These are phyloP conservation scores for Calonectria crousiana DNA, from an alignment of 2,329 filamentous ascomycete species.

Conservation along the genomic window DNA sequence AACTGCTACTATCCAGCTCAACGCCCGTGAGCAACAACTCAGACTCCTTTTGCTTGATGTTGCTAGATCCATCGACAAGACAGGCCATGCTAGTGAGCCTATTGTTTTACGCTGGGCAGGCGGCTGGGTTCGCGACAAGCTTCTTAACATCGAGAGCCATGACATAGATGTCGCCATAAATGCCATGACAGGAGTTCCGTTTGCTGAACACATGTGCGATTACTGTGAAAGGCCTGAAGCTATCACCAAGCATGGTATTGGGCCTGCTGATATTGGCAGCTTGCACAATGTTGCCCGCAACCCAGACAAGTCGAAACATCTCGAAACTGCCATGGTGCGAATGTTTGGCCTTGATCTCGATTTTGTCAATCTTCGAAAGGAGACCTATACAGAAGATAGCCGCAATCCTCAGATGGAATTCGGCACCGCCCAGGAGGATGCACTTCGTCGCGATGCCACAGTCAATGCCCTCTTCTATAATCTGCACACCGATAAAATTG, in stretches of 20 bases:
- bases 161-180: slow-evolving; percentile 92
- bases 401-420: slow-evolving; percentile 95
- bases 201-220: slow-evolving; percentile 76
- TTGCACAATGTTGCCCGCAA: slow-evolving; percentile 92
- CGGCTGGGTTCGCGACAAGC: slow-evolving; percentile 89
- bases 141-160: slow-evolving; percentile 77
- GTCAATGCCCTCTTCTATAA: slow-evolving; percentile 98
- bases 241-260: slow-evolving; percentile 70
- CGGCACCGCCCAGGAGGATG: slow-evolving; percentile 91
- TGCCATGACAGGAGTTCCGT: slow-evolving; percentile 83
- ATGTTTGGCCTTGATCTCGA: slow-evolving; percentile 92
- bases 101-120: slow-evolving; percentile 82
- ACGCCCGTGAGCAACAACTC: slow-evolving; percentile 77
- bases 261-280: slow-evolving; percentile 73
- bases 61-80: slow-evolving; percentile 70
- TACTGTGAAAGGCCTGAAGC: slow-evolving; percentile 74
- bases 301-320: slow-evolving; percentile 95
- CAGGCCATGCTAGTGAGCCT: slow-evolving; percentile 62
- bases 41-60: slow-evolving; percentile 85
- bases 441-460: slow-evolving; percentile 88
- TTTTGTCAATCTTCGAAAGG: slow-evolving; percentile 93
- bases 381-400: slow-evolving; percentile 90
- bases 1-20: slow-evolving; percentile 65
- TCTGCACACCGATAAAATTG: slow-evolving; percentile 80
- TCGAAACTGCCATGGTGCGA: slow-evolving; percentile 89